Conservation (phyloP, 257 asterid genomes). For the Scutellaria barbata region DNA sequence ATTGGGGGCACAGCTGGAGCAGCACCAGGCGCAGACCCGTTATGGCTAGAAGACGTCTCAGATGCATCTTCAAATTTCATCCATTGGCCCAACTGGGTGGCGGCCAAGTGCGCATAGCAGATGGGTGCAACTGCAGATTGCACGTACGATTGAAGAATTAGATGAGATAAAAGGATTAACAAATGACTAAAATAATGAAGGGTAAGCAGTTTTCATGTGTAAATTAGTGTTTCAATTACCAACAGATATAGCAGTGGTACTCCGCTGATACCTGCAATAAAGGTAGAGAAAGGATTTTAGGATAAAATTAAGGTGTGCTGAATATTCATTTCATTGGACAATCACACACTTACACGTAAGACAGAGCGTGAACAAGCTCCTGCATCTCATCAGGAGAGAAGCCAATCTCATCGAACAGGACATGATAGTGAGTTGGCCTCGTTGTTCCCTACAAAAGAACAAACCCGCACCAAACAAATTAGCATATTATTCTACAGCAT, state of each 20-base stretch:
- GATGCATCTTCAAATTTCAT: conserved; percentile 90
- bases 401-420: conserved; percentile 76
- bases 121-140: conserved; percentile 78
- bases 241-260: conserved; percentile 93
- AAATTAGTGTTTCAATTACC: conserved; percentile 49
- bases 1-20: conserved; percentile 73
- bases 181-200: not conserved
- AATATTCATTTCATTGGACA: no score
- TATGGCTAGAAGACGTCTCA: conserved; percentile 83
- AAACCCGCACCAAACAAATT: not conserved
- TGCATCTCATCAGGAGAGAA: conserved; percentile 84
- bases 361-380: conserved; percentile 84
- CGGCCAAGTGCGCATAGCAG: conserved; percentile 93
- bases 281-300: not conserved
- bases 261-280: conserved; percentile 80
- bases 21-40: conserved; percentile 59
- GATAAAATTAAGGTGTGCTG: not conserved
- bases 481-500: not conserved
- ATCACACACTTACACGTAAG: conserved; percentile 84
- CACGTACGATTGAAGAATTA: not conserved
- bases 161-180: not conserved
- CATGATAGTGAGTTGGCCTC: conserved; percentile 90
- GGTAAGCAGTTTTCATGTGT: not conserved
- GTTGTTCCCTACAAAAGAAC: conserved; percentile 69
- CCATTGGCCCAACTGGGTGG: conserved; percentile 90